Evolutionary conservation across 495 filamentous ascomycete species (phyloP).

Genomic region (Pseudevernia furfuracea): DNA sequence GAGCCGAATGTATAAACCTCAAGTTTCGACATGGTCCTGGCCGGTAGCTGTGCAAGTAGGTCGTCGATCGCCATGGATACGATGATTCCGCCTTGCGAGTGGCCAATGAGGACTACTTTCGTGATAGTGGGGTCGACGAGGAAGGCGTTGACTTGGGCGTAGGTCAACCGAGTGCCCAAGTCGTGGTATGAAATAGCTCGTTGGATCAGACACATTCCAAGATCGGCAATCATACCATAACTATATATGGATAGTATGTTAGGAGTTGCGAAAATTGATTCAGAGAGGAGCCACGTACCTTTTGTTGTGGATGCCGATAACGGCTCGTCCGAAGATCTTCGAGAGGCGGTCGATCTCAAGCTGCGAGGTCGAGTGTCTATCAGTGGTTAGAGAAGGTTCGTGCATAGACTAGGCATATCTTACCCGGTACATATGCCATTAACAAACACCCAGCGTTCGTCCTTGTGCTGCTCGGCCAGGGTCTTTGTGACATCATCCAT

Average conservation of each 20-base stretch:
- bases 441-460: slow-evolving; percentile 69
- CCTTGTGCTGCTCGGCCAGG: slow-evolving; percentile 25
- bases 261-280: slow-evolving; percentile 1
- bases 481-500: slow-evolving; percentile 11
- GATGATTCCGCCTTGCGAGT: slow-evolving; percentile 79
- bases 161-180: slow-evolving; percentile 52
- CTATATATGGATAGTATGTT: slow-evolving; percentile 21
- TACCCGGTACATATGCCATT: slow-evolving; percentile 62
- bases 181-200: slow-evolving; percentile 69
- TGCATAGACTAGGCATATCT: slow-evolving; percentile 24
- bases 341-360: slow-evolving; percentile 64
- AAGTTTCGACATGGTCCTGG: slow-evolving; percentile 17
- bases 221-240: slow-evolving; percentile 61
- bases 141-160: slow-evolving; percentile 47
- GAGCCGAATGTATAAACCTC: slow-evolving; percentile 84
- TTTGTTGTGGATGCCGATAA: slow-evolving; percentile 77
- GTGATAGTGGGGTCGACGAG: slow-evolving; percentile 51
- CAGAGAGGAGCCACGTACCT: slow-evolving; percentile 41
- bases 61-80: slow-evolving; percentile 68
- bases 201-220: slow-evolving; percentile 70
- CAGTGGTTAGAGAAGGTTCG: slow-evolving; percentile 8
- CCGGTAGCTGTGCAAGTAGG: slow-evolving; percentile 67
- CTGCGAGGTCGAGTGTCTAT: slow-evolving; percentile 52
- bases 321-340: slow-evolving; percentile 62
- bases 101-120: slow-evolving; percentile 70